Percentiles rank a stretch among this genome's conserved stretches.
Conservation (phyloP, 164 flowering plant genomes). For the Piper betle region DNA sequence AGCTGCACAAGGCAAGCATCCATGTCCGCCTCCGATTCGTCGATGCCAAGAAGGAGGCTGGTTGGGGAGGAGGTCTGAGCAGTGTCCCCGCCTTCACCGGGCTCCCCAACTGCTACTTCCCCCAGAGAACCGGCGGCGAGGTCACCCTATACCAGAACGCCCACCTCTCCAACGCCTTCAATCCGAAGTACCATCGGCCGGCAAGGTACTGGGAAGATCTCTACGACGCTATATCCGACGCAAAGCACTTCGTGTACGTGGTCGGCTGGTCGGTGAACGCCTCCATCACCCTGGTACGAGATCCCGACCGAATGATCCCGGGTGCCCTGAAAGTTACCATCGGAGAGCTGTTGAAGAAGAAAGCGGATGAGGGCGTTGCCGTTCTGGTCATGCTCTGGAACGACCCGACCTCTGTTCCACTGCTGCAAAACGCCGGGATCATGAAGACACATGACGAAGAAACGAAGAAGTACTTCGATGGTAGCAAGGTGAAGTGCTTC, state of each 20-base stretch:
- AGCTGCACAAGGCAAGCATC: slow-evolving; percentile 65
- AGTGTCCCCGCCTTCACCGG: slow-evolving; percentile 69
- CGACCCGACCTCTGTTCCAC: slow-evolving; percentile 70
- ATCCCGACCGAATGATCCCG: slow-evolving; percentile 14
- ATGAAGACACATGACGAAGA: slow-evolving; percentile 97
- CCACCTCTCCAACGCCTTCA: slow-evolving; percentile 73
- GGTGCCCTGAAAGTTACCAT: slow-evolving; percentile 30
- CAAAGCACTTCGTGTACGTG: slow-evolving; percentile 61
- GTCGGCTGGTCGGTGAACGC: slow-evolving; percentile 98
- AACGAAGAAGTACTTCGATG: slow-evolving; percentile 80
- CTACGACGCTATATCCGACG: slow-evolving; percentile 65
- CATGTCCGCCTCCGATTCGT: slow-evolving; percentile 49
- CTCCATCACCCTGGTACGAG: slow-evolving; percentile 62
- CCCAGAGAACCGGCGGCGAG: slow-evolving; percentile 78
- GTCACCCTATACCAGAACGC: slow-evolving; percentile 95
- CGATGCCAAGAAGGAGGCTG: slow-evolving; percentile 45
- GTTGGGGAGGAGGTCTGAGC: slow-evolving; percentile 61
- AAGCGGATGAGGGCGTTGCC: slow-evolving; percentile 92
- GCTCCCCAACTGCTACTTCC: slow-evolving; percentile 83
- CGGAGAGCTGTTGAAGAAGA: slow-evolving; percentile 74
- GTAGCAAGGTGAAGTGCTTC: slow-evolving; percentile 82
- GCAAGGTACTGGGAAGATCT: slow-evolving; percentile 93
- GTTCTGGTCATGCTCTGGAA: slow-evolving; percentile 94
- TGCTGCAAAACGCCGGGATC: slow-evolving; percentile 26
- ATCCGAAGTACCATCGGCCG: slow-evolving; percentile 63